A percentile compares a stretch with the other conserved stretches of the same genome.
phyloP scores from a whole-genome alignment of 805 yeast species.

The Teunomyces tritomae region DNA sequence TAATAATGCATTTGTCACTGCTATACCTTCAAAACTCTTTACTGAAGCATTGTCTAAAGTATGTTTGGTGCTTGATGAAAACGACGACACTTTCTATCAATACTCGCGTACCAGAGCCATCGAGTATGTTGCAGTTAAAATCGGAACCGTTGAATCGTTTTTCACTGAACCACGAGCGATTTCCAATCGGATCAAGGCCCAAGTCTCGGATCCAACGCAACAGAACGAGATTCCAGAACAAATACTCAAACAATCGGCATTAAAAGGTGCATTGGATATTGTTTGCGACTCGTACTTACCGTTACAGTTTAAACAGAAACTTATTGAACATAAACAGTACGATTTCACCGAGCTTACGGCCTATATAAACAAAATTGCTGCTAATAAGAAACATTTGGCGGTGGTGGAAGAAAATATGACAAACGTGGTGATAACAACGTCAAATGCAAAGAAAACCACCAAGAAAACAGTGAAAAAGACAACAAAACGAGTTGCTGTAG shows the following conservation, averaged over 20 bases:
- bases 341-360: constrained; percentile 21
- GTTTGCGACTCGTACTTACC: constrained; percentile 44
- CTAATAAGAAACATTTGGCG: constrained; percentile 19
- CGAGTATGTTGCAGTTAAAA: constrained; percentile 36
- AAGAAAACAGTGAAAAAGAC: constrained; percentile 21
- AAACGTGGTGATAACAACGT: constrained; percentile 15
- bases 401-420: constrained; percentile 27
- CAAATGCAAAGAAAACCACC: constrained; percentile 21
- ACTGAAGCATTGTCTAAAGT: constrained; percentile 9
- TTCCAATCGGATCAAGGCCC: background rate
- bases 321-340: constrained; percentile 13
- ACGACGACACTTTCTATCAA: constrained; percentile 37
- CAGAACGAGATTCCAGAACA: constrained; percentile 28
- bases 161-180: background rate
- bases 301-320: constrained; percentile 21
- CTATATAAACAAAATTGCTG: constrained; percentile 14
- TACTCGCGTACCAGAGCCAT: constrained; percentile 39
- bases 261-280: constrained; percentile 45
- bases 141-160: constrained; percentile 14
- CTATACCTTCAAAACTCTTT: constrained; percentile 17
- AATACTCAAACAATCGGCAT: constrained; percentile 33
- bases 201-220: constrained; percentile 4
- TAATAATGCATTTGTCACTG: constrained; percentile 28
- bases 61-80: constrained; percentile 33
- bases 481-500: constrained; percentile 47